Evolutionary conservation across 2,329 filamentous ascomycete genomes (phyloP), one percentile per base, ranked within the genome.

Genomic region (Cercospora sp.): DNA sequence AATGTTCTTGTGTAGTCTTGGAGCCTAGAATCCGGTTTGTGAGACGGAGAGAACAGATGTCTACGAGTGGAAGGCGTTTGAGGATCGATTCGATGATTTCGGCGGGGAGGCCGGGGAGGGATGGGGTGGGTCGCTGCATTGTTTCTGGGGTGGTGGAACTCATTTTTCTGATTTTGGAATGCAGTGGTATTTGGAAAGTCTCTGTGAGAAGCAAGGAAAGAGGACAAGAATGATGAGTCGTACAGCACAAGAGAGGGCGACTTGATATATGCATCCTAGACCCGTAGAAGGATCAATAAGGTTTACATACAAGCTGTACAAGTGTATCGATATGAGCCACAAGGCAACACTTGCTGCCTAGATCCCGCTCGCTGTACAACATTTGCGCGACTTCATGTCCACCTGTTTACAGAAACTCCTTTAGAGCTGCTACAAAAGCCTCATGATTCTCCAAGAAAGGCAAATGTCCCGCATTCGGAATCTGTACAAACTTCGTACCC

Each of bases 371-470:
- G 20, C 20, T 23, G 45, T 48, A 57, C 53, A 28, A 30, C 33
- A 36, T 36, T 0, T 16, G 33, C 12, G 6, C 33, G 12, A 36
- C 12, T 16, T 36, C 33, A 1, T 36, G 33, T 36, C 33, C 33
- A 13, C 33, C 33, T 13, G 33, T 13, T 36, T 36, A 36, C 33
- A 36, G 12, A 6, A 91, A 91, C 8, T 78, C 81, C 51, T 83
- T 80, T 2, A 94, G 82, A 57, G 87, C 87, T 30, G 85, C 81
- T 76, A 89, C 89, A 77, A 94, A 93, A 3, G 84, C 88, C 66
- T 83, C 80, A 0, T 91, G 89, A 72, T 88, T 86, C 80, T 96
- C 93, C 59, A 89, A 89, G 91, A 96, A 96, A 0, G 93, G 93
- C 75, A 97, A 79, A 81, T 97, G 93, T 0, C 93, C 93, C 0